Evolutionary conservation across 306 rosid genomes (phyloP).

Genomic region (Inga leiocalycina): DNA sequence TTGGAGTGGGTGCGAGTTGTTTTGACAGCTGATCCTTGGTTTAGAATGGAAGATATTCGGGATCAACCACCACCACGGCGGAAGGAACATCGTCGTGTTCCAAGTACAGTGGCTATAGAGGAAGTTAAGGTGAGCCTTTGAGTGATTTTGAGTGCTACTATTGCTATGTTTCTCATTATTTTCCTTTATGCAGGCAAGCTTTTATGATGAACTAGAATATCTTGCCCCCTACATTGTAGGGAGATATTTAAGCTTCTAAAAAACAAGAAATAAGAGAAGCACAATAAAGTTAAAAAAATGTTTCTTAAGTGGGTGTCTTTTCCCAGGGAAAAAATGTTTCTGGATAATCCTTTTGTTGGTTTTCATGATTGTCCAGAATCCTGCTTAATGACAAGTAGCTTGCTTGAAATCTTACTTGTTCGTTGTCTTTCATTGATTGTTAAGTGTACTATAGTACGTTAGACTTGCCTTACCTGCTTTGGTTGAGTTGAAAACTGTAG

Average conservation of each 20-base stretch:
- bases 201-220: neutral
- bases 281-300: neutral
- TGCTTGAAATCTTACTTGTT: neutral
- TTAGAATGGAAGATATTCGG: constrained; percentile 90
- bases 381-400: neutral
- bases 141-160: constrained; percentile 30
- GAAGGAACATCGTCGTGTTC: constrained; percentile 98
- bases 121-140: constrained; percentile 86
- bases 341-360: too few relatives aligned
- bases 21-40: constrained; percentile 80
- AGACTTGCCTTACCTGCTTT: constrained; percentile 16
- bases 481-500: constrained; percentile 6
- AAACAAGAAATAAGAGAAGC: neutral
- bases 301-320: too few relatives aligned
- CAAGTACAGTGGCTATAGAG: constrained; percentile 97
- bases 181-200: constrained; percentile 14
- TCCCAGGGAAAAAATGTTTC: neutral
- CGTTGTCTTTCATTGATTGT: neutral
- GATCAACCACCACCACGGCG: constrained; percentile 68
- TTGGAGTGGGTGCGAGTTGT: constrained; percentile 88
- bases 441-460: neutral
- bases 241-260: too few relatives aligned
- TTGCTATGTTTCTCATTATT: constrained; percentile 27
- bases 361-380: too few relatives aligned
- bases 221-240: neutral